Evolutionary conservation across 2,329 filamentous ascomycete genomes (phyloP).

Genomic region (Pleurostoma richardsiae): DNA sequence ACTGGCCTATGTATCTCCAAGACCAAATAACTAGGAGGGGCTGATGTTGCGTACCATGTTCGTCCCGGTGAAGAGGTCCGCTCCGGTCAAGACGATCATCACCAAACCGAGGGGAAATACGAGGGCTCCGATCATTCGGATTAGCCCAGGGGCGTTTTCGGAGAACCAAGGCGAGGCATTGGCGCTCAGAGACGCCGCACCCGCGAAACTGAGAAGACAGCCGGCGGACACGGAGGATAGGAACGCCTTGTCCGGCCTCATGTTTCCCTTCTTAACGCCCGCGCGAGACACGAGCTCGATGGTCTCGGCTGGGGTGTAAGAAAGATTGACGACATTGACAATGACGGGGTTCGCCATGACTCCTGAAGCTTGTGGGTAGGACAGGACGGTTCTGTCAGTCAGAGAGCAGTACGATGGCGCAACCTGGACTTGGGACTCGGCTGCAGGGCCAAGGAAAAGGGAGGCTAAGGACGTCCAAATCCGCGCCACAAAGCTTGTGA

Average conservation of each 20-base stretch:
- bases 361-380: too few relatives aligned
- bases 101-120: constrained; percentile 44
- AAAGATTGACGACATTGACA: constrained; percentile 13
- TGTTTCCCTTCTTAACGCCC: constrained; percentile 46
- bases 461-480: too few relatives aligned
- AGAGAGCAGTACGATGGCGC: too few relatives aligned
- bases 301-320: constrained; percentile 41
- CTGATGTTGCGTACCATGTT: constrained; percentile 29
- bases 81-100: constrained; percentile 41
- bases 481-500: too few relatives aligned
- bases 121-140: constrained; percentile 36
- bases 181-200: constrained; percentile 38
- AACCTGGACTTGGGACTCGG: too few relatives aligned
- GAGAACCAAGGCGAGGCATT: constrained; percentile 40
- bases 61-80: constrained; percentile 41
- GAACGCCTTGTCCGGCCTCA: constrained; percentile 48
- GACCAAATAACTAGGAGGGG: too few relatives aligned
- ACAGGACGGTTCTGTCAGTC: too few relatives aligned
- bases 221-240: constrained; percentile 45
- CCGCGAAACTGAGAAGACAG: constrained; percentile 44
- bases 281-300: constrained; percentile 43
- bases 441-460: too few relatives aligned
- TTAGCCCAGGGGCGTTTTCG: constrained; percentile 40
- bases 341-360: background rate
- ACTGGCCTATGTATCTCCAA: background rate